Evolutionary conservation across 805 yeast genomes (phyloP), one percentile per base, ranked within the genome.

Genomic region (Tetrapisispora fleetii): DNA sequence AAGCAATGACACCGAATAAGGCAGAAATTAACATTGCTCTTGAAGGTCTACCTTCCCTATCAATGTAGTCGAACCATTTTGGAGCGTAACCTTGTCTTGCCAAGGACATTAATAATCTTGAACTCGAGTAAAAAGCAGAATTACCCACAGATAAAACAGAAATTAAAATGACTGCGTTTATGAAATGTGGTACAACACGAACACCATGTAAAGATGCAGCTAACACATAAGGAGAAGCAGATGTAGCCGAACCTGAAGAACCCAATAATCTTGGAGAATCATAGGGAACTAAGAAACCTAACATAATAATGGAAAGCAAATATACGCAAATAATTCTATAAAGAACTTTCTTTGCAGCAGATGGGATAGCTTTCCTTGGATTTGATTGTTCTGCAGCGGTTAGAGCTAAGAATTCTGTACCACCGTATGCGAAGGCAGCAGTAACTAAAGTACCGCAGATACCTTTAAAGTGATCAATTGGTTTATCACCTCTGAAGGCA

Each of bases 111-210:
- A 83, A 62, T n/a, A 86, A 74, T 72, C 90, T 77, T 40, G 89
- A 81, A 56, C 82, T 74, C 24, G 82, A 85, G 62, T 75, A 83
- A 43, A 81, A 81, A 2, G 89, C 80, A 24, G 89, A 79, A 69
- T 83, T 83, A 60, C 87, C 89, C 48, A 83, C 89, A 8, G 89
- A 83, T 47, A 82, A 62, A 28, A 83, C 88, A 1, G 89, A 81
- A 47, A 83, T 61, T 65, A 83, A 68, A 56, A 83, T 82, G 44
- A 83, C 87, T 18, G 79, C 85, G 61, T 83, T 83, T 70, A 83
- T 81, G 54, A 83, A 79, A 43, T 81, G 78, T 45, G 89, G 89
- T 43, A 82, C 74, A 40, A 79, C 85, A 44, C 70, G 67, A 54
- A 83, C 78, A 56, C 84, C 83, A 37, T 77, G 84, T 48, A 72